These are phyloP conservation scores for Nigrospora osmanthi DNA, from an alignment of 2,329 filamentous ascomycete species.

Conservation along the genomic window DNA sequence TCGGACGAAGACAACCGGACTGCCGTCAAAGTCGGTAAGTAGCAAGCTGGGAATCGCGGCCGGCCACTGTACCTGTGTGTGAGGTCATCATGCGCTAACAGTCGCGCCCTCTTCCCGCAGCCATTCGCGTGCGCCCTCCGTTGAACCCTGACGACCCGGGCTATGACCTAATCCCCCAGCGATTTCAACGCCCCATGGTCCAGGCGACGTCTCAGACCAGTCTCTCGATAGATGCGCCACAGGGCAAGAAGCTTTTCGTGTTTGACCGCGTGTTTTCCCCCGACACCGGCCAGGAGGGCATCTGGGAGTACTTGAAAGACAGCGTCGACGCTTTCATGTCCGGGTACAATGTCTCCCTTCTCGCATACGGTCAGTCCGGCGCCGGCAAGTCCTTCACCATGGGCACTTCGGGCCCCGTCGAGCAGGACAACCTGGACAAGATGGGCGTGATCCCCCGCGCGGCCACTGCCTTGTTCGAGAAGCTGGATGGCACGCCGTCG, in stretches of 20 bases:
- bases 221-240: slow-evolving; percentile 80
- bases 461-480: slow-evolving; percentile 79
- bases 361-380: slow-evolving; percentile 96
- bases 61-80: too few species aligned
- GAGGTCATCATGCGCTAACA: not conserved
- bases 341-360: slow-evolving; percentile 95
- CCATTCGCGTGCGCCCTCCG: slow-evolving; percentile 85
- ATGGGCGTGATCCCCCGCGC: slow-evolving; percentile 97
- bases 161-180: slow-evolving; percentile 89
- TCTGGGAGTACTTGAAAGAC: slow-evolving; percentile 92
- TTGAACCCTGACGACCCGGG: slow-evolving; percentile 79
- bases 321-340: slow-evolving; percentile 86
- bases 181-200: slow-evolving; percentile 89
- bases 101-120: slow-evolving; percentile 34
- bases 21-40: slow-evolving; percentile 93
- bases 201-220: slow-evolving; percentile 82
- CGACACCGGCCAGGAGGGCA: slow-evolving; percentile 74
- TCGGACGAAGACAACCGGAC: slow-evolving; percentile 86
- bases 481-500: slow-evolving; percentile 52
- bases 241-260: slow-evolving; percentile 90
- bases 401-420: slow-evolving; percentile 82
- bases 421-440: slow-evolving; percentile 60
- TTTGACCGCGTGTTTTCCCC: slow-evolving; percentile 92
- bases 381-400: slow-evolving; percentile 98
- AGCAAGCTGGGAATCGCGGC: not conserved